Evolutionary conservation across 768 basidiomycete genomes (phyloP).

Genomic region (Neoboletus brunneissimus): DNA sequence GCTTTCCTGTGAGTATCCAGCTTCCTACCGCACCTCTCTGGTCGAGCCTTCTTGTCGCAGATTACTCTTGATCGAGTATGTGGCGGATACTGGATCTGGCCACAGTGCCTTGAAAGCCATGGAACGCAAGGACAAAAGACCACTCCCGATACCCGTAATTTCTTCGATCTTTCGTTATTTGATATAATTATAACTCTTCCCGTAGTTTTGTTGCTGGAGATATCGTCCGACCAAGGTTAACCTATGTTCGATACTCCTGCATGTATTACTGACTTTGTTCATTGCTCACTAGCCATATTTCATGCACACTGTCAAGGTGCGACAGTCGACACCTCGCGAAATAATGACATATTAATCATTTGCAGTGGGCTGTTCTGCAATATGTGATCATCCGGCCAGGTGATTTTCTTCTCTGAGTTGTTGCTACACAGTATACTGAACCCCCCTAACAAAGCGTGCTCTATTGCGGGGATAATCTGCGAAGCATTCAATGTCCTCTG

Average conservation of each 20-base stretch:
- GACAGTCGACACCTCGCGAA: not conserved
- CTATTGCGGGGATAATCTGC: slow-evolving; percentile 78
- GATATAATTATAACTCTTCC: not conserved
- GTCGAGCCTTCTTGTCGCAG: slow-evolving; percentile 35
- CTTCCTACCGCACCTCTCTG: not conserved
- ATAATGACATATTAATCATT: not conserved
- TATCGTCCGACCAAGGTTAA: slow-evolving; percentile 76
- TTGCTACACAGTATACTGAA: slow-evolving; percentile 5
- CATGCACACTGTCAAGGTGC: slow-evolving; percentile 82
- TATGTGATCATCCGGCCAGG: slow-evolving; percentile 74
- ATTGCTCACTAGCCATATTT: slow-evolving; percentile 62
- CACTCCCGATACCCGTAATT: slow-evolving; percentile 66
- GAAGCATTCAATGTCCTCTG: slow-evolving; percentile 70
- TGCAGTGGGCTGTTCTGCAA: slow-evolving; percentile 84
- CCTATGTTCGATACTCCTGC: not conserved
- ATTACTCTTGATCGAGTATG: slow-evolving; percentile 80
- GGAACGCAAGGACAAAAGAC: slow-evolving; percentile 72
- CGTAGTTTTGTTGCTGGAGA: slow-evolving; percentile 76
- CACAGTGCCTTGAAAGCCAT: slow-evolving; percentile 68
- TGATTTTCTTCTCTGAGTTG: slow-evolving; percentile 9
- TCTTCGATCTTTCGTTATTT: not conserved
- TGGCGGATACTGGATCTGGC: slow-evolving; percentile 64
- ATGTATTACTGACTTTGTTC: slow-evolving; percentile 4
- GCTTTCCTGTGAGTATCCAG: slow-evolving; percentile 70
- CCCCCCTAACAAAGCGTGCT: slow-evolving; percentile 26